phyloP scores from a whole-genome alignment of 1,284 basidiomycete genomes.

The Cryptococcus amylolentus region DNA sequence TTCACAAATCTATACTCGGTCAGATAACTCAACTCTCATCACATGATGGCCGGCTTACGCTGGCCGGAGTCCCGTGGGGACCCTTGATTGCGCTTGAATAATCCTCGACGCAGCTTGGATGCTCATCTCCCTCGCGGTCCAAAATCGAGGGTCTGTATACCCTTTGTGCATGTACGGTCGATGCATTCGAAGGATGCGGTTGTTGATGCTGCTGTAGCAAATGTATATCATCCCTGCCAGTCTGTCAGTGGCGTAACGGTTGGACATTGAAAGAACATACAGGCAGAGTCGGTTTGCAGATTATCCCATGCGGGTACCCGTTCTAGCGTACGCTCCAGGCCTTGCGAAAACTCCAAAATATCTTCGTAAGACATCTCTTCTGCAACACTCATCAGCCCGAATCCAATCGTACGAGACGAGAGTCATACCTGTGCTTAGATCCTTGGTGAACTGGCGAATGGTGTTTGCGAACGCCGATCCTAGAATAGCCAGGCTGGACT shows the following conservation, averaged over 20 bases:
- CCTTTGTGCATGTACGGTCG: slow-evolving; percentile 18
- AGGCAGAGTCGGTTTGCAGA: neutral
- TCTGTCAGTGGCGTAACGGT: too few relatives aligned
- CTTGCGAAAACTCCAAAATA: neutral
- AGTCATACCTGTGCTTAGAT: neutral
- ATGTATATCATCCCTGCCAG: neutral
- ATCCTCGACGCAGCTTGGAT: slow-evolving; percentile 17
- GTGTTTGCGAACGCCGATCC: slow-evolving; percentile 1
- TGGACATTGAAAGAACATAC: neutral
- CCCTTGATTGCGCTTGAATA: slow-evolving; percentile 8
- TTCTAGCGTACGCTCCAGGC: neutral
- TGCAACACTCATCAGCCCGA: neutral
- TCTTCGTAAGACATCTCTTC: neutral
- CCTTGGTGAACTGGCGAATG: neutral
- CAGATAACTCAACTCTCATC: neutral
- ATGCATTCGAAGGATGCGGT: slow-evolving; percentile 22
- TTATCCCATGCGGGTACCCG: neutral
- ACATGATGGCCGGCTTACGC: slow-evolving; percentile 4
- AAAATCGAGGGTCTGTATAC: slow-evolving; percentile 6
- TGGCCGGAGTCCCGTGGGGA: slow-evolving; percentile 13
- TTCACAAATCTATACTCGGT: slow-evolving; percentile 15
- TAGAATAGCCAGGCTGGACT: slow-evolving; percentile 10
- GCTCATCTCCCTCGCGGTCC: neutral
- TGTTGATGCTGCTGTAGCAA: slow-evolving; percentile 12
- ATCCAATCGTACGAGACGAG: neutral